Evolutionary conservation across 2,329 filamentous ascomycete genomes (phyloP), one percentile per base, ranked within the genome.

Genomic region (Xylaria multiplex): DNA sequence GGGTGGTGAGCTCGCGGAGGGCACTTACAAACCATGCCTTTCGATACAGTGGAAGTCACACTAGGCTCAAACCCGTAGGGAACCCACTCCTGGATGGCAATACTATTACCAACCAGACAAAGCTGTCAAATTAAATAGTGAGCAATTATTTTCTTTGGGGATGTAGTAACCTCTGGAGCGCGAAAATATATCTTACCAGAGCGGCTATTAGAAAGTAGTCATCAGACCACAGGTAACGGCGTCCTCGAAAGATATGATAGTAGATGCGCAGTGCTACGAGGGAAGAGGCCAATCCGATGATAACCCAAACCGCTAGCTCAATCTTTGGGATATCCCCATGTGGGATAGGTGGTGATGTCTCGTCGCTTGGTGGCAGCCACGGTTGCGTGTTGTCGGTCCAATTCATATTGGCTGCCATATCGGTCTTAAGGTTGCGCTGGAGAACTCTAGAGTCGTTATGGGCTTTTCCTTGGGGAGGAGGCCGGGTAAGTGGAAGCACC

Each of bases 121-220:
- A 58, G 6, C 70, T 72, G 24, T 6, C 14, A 19, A 43, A 32
- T 8, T 7, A 53, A 2, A 22, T 32, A 3, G 16, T 57, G n/a
- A 52, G 49, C 42, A 4, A 45, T 27, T 16, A n/a, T 22, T 9
- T 14, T 3, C 3, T 27, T 37, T 3, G 1, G 22, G 63, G 30
- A 16, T 7, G 24, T 8, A 22, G 24, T 22, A 22, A 32, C n/a
- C 6, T 16, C 8, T 46, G 9, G 22, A 6, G 27, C 27, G 24
- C 11, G 19, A 42, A 13, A n/a, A 19, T 14, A 2, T 19, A 22
- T 37, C 64, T 40, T 68, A 71, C 70, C 60, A 66, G 40, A 16
- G 68, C 60, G 32, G 59, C 64, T 2, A 70, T 30, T n/a, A 71
- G 58, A 32, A 69, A 66, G 46, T 66, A 60, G 52, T 70, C 68